Base-by-base conservation (phyloP, 1,139 yeast species). In the Yamadazyma sp. region DNA sequence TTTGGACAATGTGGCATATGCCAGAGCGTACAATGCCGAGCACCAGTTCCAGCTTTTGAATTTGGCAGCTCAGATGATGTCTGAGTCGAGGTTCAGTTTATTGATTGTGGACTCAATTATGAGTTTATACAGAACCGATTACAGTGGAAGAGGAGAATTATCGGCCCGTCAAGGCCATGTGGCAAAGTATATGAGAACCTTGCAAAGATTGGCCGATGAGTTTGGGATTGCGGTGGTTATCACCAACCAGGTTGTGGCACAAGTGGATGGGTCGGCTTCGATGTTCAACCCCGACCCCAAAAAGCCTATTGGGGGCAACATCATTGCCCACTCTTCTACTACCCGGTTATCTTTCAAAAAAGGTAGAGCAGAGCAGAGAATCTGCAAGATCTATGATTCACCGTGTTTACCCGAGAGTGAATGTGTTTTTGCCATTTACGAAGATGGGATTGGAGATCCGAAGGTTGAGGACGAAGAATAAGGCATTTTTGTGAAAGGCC, bases 211-310 rank as follows among this genome's bases (percentile, higher is more conserved):
- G 40, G 98, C 98, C 0, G 98, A 92, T 62, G 97, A 92, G 65
- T 92, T 87, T 64, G 99, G 99, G 31, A 89, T 94, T 42, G 98
- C 98, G 0, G 97, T 92, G 11, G 88, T 94, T n/a, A 90, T 92
- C 37, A 94, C 99, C 4, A 92, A 92, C 64, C 99, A 92, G 63
- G 99, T 92, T 22, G 97, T 89, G 6, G 97, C 98, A 3, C 97
- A 90, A 61, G 98, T 94, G 15, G 99, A 92, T 59, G 97, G 97
- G 36, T 82, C 80, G 53, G 78, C 85, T 46, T 77, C 78, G 6
- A 75, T 82, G 76, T 90, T 83, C 61, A 88, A 89, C 52, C 95
- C 96, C 0, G 98, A 92, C 59, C 97, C 98, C n/a, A 94, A 94
- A 62, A 94, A 94, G 61, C 98, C 99, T 9, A 92, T 94, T 52